Evolutionary conservation across 331 rosid species (phyloP), one percentile per base, ranked within the genome.

Genomic region (Acacia pycnantha): DNA sequence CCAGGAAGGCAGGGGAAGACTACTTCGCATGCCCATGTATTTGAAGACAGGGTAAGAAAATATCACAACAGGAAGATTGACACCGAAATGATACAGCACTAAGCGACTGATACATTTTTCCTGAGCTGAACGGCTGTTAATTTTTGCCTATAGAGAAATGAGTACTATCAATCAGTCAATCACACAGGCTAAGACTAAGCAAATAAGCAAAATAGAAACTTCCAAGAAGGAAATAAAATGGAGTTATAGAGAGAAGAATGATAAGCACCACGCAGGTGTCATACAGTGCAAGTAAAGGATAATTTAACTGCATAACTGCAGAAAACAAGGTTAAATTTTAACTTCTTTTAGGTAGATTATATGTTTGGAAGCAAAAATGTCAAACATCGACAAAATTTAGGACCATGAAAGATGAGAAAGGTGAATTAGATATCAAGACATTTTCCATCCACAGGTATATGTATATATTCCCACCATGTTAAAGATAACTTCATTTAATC

Each of bases 1-100:
- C 99, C 99, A 95, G 93, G 99, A 90, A 61, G 99, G 99, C 87
- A 95, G 87, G 41, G 97, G 99, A 86, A 95, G 89, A 89, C 92
- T 90, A 81, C 90, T 95, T 31, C 31, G 89, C 99, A 93, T 92
- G 84, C 99, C 99, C 99, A 93, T 93, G 83, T 58, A 83, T 81
- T 12, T 85, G 94, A 95, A 95, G 84, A 95, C 90, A 0, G 98
- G 99, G 84, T 95, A 93, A 22, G 99, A 92, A 73, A 87, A 79
- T 48, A 93, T 73, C 96, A 93, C 90, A 86, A 93, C 91, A 29
- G 99, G 99, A 61, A 95, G 97, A 81, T 95, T 95, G 87, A 95
- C 99, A 66, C 97, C 92, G 69, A 90, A 84, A 86, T 95, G 99
- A 87, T 95, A 95, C 27, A 95, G 85, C 84, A 92, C 12, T 74